These are phyloP conservation scores for Arthrobotrys entomopaga DNA, from an alignment of 2,329 filamentous ascomycete genomes.

Conservation along the genomic window DNA sequence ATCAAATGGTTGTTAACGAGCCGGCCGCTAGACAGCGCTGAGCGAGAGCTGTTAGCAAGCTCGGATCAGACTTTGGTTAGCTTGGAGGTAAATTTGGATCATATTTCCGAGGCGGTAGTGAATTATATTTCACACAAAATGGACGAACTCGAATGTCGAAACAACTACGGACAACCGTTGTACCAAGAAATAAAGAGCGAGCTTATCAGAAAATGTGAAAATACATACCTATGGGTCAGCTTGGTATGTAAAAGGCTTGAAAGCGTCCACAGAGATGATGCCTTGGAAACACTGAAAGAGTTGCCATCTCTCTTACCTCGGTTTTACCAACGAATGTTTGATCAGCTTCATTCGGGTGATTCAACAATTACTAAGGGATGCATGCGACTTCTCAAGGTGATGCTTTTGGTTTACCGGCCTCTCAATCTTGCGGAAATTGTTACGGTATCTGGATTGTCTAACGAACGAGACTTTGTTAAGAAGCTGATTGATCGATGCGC, in stretches of 20 bases:
- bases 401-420: not conserved
- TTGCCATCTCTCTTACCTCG: not conserved
- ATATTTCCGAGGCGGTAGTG: not conserved
- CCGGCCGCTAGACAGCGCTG: not conserved
- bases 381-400: not conserved
- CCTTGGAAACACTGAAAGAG: not conserved
- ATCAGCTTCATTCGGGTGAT: not conserved
- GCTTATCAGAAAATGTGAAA: not conserved
- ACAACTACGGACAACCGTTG: not conserved
- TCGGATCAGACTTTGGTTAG: not conserved
- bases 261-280: not conserved
- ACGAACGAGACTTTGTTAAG: not conserved
- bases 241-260: not conserved
- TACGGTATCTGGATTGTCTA: not conserved
- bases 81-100: not conserved
- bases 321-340: not conserved
- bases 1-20: not conserved
- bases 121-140: conserved; percentile 1
- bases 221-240: not conserved
- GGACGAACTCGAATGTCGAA: not conserved
- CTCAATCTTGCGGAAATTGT: not conserved
- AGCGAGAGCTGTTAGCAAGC: not conserved
- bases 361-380: not conserved
- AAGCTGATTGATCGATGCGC: not conserved
- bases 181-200: not conserved